Evolutionary conservation across 768 basidiomycete genomes (phyloP).

Genomic region (Inosperma sp.): DNA sequence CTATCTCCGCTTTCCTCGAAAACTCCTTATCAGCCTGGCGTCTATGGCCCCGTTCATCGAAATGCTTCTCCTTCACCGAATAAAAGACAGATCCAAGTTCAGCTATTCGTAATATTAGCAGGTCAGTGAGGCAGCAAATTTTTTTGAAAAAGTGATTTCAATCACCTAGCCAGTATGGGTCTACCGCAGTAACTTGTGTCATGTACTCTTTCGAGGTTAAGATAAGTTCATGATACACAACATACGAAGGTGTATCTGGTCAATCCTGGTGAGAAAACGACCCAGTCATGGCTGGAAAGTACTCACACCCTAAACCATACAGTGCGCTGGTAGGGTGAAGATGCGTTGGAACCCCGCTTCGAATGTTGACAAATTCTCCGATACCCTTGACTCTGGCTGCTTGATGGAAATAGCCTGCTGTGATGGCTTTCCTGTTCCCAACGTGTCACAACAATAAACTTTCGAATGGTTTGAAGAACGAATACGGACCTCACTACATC

Average conservation of each 20-base stretch:
- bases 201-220: conserved; percentile 96
- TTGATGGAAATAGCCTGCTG: conserved; percentile 98
- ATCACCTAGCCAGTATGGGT: conserved; percentile 95
- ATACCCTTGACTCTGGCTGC: conserved; percentile 98
- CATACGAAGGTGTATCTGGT: conserved; percentile 90
- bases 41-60: conserved; percentile 80
- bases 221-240: conserved; percentile 95
- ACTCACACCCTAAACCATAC: conserved; percentile 91
- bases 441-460: neutral
- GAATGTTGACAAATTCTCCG: conserved; percentile 96
- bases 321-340: conserved; percentile 95
- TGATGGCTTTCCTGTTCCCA: conserved; percentile 80
- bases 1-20: conserved; percentile 84
- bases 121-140: neutral
- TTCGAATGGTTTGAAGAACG: neutral
- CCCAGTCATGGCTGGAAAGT: neutral
- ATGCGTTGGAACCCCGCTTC: conserved; percentile 92
- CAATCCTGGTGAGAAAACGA: neutral
- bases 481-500: conserved; percentile 66
- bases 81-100: conserved; percentile 96
- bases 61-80: conserved; percentile 96
- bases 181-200: conserved; percentile 98
- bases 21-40: conserved; percentile 85
- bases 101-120: conserved; percentile 42
- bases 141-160: conserved; percentile 8